Evolutionary conservation across 345 rosid species (phyloP).

Genomic region (Bretschneidera sinensis): DNA sequence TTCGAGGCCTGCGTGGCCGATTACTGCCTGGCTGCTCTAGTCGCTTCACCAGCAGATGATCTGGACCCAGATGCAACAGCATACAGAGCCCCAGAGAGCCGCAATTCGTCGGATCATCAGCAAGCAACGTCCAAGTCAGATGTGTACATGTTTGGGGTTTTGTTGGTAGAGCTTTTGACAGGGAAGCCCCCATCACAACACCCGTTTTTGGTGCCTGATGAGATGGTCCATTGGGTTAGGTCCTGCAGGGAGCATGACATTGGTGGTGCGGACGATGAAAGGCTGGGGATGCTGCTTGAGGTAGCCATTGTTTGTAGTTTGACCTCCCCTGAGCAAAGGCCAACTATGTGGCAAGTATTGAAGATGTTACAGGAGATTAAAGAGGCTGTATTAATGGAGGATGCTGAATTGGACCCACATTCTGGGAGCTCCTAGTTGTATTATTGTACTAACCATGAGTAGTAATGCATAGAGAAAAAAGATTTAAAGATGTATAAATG

Average conservation of each 20-base stretch:
- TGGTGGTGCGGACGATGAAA: constrained; percentile 43
- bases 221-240: constrained; percentile 56
- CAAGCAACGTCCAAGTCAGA: constrained; percentile 59
- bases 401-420: constrained; percentile 37
- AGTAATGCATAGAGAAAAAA: neutral
- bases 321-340: constrained; percentile 80
- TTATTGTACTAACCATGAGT: neutral
- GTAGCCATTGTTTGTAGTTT: constrained; percentile 64
- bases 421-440: constrained; percentile 21
- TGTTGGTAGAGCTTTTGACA: constrained; percentile 74
- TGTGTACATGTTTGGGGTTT: constrained; percentile 66
- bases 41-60: constrained; percentile 19
- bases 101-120: constrained; percentile 24
- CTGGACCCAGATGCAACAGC: constrained; percentile 35
- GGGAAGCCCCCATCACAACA: constrained; percentile 70
- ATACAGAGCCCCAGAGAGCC: constrained; percentile 60
- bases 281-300: constrained; percentile 68
- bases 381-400: constrained; percentile 59
- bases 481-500: too few relatives aligned
- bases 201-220: constrained; percentile 29
- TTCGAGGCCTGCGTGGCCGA: constrained; percentile 83
- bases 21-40: constrained; percentile 66
- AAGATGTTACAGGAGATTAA: constrained; percentile 92
- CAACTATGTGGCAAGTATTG: constrained; percentile 94
- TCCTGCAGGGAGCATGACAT: constrained; percentile 55